Evolutionary conservation across 768 basidiomycete genomes (phyloP), one percentile per base, ranked within the genome.

Genomic region (Leucosporidium creatinivorum): DNA sequence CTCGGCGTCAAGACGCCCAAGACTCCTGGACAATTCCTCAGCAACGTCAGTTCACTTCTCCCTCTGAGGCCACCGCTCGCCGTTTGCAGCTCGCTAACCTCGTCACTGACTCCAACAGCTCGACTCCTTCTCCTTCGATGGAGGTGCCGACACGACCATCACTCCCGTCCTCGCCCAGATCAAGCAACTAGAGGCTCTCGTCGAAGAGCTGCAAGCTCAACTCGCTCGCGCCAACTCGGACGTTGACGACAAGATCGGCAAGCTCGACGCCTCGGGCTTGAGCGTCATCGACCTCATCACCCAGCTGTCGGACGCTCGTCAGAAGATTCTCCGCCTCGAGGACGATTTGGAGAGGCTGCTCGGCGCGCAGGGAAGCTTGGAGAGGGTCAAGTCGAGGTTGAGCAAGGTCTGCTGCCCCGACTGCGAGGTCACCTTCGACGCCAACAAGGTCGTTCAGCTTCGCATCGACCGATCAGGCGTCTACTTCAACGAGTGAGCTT

Each of bases 221-320:
- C 85, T 93, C 31, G 87, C 88, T 69, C 81, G 76, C 3, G 91
- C 90, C 15, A 91, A 93, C 75, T 86, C 87, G 47, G 87, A 84
- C 73, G 89, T 93, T 62, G 92, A 93, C 73, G 87, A 91, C 75
- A 92, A 93, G 77, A 81, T 93, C 21, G 89, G 91, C 75, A 85
- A 87, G 61, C 85, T 93, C 74, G 86, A 91, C 65, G 86, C 87
- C 0, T 90, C 90, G 7, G 77, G 73, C 8, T 68, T 63, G 28
- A 67, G 71, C 52, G 67, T 63, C 21, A 54, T 75, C 55, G 47
- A 62, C 13, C 56, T 73, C 57, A 65, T 68, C 12, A 57, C 67
- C 1, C 63, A 75, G 62, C 70, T 77, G 1, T 63, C 72, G 19
- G 61, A 61, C 2, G 72, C 73, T 8, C 50, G 63, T 30, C 56